Evolutionary conservation across 1,139 yeast species (phyloP).

Genomic region (Taiozyma sp.): DNA sequence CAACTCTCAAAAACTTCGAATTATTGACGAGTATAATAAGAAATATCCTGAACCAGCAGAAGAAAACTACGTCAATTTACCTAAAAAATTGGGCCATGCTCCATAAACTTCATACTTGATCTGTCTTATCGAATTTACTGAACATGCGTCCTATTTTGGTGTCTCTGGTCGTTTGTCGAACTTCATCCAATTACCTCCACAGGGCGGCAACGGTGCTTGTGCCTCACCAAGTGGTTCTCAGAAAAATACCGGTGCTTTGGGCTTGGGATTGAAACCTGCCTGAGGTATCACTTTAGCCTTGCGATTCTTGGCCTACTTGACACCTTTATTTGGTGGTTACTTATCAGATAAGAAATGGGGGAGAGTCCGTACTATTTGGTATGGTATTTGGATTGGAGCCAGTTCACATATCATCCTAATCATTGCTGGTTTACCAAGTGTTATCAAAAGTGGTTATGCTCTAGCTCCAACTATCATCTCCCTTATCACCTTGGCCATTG

Average conservation of each 20-base stretch:
- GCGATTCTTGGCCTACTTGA: slow-evolving; percentile 79
- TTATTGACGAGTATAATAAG: slow-evolving; percentile 15
- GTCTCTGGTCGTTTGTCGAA: slow-evolving; percentile 71
- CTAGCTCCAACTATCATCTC: slow-evolving; percentile 50
- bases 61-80: slow-evolving; percentile 18
- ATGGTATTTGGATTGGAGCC: slow-evolving; percentile 54
- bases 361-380: slow-evolving; percentile 61
- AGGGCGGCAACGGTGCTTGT: slow-evolving; percentile 42
- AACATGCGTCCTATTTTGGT: slow-evolving; percentile 80
- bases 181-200: slow-evolving; percentile 62
- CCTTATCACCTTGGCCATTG: slow-evolving; percentile 66
- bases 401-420: slow-evolving; percentile 60
- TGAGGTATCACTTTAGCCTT: slow-evolving; percentile 74
- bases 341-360: slow-evolving; percentile 73
- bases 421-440: slow-evolving; percentile 64
- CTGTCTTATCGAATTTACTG: slow-evolving; percentile 75
- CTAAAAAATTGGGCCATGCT: slow-evolving; percentile 27
- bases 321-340: slow-evolving; percentile 76
- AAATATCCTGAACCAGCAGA: slow-evolving; percentile 21
- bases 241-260: slow-evolving; percentile 51
- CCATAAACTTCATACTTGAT: slow-evolving; percentile 61
- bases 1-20: background rate
- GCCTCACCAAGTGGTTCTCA: slow-evolving; percentile 39
- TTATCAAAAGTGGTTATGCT: slow-evolving; percentile 41
- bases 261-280: slow-evolving; percentile 58